These are phyloP conservation scores for Alopecurus myosuroides DNA, from an alignment of 176 grass and related monocot genomes.

Conservation along the genomic window DNA sequence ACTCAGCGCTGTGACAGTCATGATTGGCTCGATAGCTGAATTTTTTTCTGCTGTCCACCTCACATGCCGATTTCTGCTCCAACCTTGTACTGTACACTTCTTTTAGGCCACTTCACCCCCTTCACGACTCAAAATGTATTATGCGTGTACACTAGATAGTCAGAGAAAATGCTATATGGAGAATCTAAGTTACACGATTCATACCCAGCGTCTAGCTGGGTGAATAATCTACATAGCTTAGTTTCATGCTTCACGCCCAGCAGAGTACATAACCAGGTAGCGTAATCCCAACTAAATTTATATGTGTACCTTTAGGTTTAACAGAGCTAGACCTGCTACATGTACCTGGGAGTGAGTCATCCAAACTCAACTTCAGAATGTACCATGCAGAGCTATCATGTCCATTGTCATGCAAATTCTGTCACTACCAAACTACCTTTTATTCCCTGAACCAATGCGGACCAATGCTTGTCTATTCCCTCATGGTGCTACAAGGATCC, in stretches of 20 bases:
- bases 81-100: background rate
- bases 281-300: too few species aligned
- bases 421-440: background rate
- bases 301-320: background rate
- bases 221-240: background rate
- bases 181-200: background rate
- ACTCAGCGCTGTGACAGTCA: background rate
- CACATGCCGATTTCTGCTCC: background rate
- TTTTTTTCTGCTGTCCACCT: background rate
- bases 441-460: background rate
- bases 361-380: background rate
- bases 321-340: background rate
- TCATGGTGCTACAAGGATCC: background rate
- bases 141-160: background rate
- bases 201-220: background rate
- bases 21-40: background rate
- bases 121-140: background rate
- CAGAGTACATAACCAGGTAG: background rate
- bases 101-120: background rate
- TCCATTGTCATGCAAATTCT: background rate
- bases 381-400: background rate
- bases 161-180: background rate
- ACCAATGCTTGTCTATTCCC: background rate
- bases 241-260: background rate
- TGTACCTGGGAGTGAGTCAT: background rate